These are phyloP conservation scores for Phaffomyces antillensis DNA, from an alignment of 805 yeast genomes.

Conservation along the genomic window DNA sequence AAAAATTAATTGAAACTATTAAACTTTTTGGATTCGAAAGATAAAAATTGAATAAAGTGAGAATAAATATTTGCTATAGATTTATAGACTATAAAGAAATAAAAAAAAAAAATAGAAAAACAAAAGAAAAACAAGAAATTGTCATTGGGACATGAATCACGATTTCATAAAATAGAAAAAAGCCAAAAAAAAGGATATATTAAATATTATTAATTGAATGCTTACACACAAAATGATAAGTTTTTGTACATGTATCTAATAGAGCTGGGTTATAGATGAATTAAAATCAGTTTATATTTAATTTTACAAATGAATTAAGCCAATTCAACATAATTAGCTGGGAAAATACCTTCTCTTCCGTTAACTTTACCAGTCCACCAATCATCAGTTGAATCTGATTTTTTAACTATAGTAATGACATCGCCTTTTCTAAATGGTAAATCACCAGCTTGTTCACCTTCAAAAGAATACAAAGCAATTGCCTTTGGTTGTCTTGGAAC, in stretches of 20 bases:
- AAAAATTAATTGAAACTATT: slow-evolving; percentile 14
- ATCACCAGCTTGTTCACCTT: slow-evolving; percentile 92
- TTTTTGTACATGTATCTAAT: too few relatives aligned
- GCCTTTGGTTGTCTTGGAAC: slow-evolving; percentile 58
- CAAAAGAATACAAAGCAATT: slow-evolving; percentile 80
- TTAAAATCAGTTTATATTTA: too few relatives aligned
- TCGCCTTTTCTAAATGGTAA: slow-evolving; percentile 92
- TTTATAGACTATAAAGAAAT: neutral
- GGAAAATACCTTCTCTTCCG: slow-evolving; percentile 87
- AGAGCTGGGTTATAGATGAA: too few relatives aligned
- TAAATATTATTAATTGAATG: too few relatives aligned
- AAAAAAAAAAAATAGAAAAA: neutral
- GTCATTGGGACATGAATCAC: too few relatives aligned
- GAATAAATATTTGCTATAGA: neutral
- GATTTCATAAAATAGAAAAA: too few relatives aligned
- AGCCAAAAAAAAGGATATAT: too few relatives aligned
- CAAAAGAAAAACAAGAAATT: too few relatives aligned
- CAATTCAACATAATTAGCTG: slow-evolving; percentile 92
- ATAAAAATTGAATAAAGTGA: slow-evolving; percentile 3
- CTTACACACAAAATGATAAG: too few relatives aligned
- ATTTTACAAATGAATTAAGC: slow-evolving; percentile 18
- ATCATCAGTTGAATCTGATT: slow-evolving; percentile 83
- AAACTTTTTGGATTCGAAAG: slow-evolving; percentile 22
- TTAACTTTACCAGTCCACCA: slow-evolving; percentile 98
- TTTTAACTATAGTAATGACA: slow-evolving; percentile 77